Evolutionary conservation across 306 rosid species (phyloP), one percentile per base, ranked within the genome.

Genomic region (Rubus parviflorus): DNA sequence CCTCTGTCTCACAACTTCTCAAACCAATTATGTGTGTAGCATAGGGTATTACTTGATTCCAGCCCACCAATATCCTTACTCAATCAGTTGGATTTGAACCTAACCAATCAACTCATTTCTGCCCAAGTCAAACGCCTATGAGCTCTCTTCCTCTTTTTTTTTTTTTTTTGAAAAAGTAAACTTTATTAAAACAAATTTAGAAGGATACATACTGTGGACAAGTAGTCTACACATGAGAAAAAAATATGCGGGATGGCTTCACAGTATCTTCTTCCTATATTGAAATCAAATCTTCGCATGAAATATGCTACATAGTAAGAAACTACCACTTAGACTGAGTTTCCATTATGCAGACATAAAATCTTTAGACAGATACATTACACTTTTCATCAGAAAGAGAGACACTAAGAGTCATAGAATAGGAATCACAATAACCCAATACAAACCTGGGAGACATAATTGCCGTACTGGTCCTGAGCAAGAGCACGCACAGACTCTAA

Each of bases 391-490:
- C 45, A 60, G 46, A 17, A 17, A 17, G 37, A 58, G 17, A 42
- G 37, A 45, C 37, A 10, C 14, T 12, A 46, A 6, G 40, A 9
- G 40, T 23, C 54, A 57, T 57, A 45, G 8, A 23, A 17, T 60
- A 46, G 12, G 35, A 73, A 61, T 60, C 35, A 46, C 14, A 61
- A 40, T 30, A 19, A 47, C 8, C 22, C 14, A 58, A 73, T 17
- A 64, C 77, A 60, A 42, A 90, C 96, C 93, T 88, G 92, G 41
- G 85, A 85, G 68, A 90, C 96, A 69, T 90, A 90, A 80, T 90
- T 90, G 40, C 96, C 92, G 73, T 88, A 90, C 84, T 88, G 96
- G 58, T 90, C 92, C 83, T 85, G 86, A 80, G 89, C 82, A 69
- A 90, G 96, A 75, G 76, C 37, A 81, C 23, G 77, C 80, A 85